Evolutionary conservation across 176 grass and related monocot species (phyloP), one percentile per base, ranked within the genome.

Genomic region (Panicum miliaceum): DNA sequence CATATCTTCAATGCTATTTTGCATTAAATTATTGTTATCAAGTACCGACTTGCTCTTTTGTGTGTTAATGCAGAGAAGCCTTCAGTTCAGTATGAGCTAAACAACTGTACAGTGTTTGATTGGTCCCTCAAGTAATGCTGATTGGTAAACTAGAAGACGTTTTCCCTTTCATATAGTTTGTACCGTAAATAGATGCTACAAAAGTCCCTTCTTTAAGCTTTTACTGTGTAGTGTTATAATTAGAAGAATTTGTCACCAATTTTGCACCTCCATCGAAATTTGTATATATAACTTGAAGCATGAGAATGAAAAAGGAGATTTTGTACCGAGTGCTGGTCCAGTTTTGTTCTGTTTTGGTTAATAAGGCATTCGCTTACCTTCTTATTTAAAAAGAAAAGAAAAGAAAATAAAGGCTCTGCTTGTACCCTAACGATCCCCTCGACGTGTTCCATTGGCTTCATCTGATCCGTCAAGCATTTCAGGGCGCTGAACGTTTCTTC

Each of bases 61-160:
- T 90, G 19, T 78, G 32, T 25, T 59, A 75, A 54, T 75, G 80
- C 84, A 84, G 80, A 68, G 50, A 82, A 84, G 59, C 77, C 59
- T 37, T 81, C 50, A 43, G 62, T 91, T 37, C 67, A 32, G 63
- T 91, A 47, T 78, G 86, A 64, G 84, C 76, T 47, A 85, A 58
- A 59, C 51, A 96, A 89, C 7, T 96, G 91, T 96, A 93, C 81
- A 93, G 84, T 73, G 18, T 81, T 80, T 80, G 35, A 76, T 85
- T 51, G 46, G 51, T 80, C 59, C 51, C 78, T 80, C 53, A 76
- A 70, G 41, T 36, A 81, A 82, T 76, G 54, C 79, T 85, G 66
- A 83, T 63, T 68, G 48, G 35, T 77, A 67, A 82, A 83, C 45
- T 68, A 38, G 81, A 83, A 59, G 58, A 54, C 79, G 45, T 25